Evolutionary conservation across 495 filamentous ascomycete species (phyloP), one percentile per base, ranked within the genome.

Genomic region (Penicillium desertorum): DNA sequence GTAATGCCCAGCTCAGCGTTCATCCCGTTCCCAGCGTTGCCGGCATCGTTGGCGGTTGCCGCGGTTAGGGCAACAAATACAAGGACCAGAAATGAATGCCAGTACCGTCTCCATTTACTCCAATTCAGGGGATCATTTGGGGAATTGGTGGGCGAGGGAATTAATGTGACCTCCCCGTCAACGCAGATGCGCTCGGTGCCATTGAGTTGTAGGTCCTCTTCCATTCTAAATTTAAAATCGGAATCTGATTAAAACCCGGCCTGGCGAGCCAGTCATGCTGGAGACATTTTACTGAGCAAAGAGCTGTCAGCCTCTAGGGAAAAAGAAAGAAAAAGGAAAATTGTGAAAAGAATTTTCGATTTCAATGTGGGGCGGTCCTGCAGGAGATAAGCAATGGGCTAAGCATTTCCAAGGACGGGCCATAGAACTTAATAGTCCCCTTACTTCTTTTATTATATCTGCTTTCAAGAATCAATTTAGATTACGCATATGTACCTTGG

Each of bases 51-150:
- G 10, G 66, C 62, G 12, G 64, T 67, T 17, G 64, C 66, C 4
- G 66, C 66, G 3, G 66, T 69, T 25, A 69, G 54, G 9, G 62
- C 66, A 20, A 66, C 64, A 6, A 69, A 58, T 2, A 69, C 25
- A 14, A 66, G 39, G 16, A 69, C 62, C 17, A 69, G 17, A 11
- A 64, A 50, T 11, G 66, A 59, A 61, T 69, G 63, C 66, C 66
- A 69, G 30, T 67, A 69, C 22, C 80, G 80, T 47, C 79, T 71
- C 46, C 63, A 62, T 8, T 59, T 67, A 42, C 74, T 71, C 80
- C 80, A 83, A 51, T 81, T 81, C 60, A 83, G 66, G 27, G 80
- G 79, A 50, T 83, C 81, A 46, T 82, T 71, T 19, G 78, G 77
- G 46, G 80, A 76, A 14, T 65, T 59, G 3, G 79, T 80, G 6